Base-by-base conservation (phyloP, 192 early-diverging fungal species). In the Gaertneriomyces sp. region DNA sequence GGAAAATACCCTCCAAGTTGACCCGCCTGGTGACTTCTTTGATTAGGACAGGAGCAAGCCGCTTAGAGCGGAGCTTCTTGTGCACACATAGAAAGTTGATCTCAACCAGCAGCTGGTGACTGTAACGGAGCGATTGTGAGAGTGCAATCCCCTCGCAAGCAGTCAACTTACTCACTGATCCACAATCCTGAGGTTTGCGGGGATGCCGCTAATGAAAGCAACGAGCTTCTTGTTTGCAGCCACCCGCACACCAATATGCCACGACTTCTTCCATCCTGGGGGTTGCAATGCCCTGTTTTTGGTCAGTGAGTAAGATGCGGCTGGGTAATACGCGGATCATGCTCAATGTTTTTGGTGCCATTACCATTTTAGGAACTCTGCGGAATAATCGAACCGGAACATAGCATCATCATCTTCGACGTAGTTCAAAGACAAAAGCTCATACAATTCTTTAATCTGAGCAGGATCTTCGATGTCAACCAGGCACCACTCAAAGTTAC, bases 51-150 rank as follows among this genome's bases (percentile, higher is more conserved):
- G 97, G 97, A 25, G 97, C 88, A 60, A 99, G 80, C 60, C 97
- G 88, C 77, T 98, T 96, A 58, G 85, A 83, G 44, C 97, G 88
- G 58, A 99, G 89, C 69, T 88, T 89, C 81, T 99, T 99, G 76
- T 96, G 94, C 19, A 98, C 79, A 72, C 95, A 97, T 63, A 99
- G 75, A 67, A 96, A 98, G 82, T 99, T 99, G 84, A 99, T 98
- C 71, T 98, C 97, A 3, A 92, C 92, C 78, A 98, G 83, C 40
- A 45, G 50, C 40, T 68, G 68, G n/a, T 58, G 11, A 57, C 71
- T 73, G 41, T 17, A 41, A 60, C 8, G 52, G 40, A 0, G 19
- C 19, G 25, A 53, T 33, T 33, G 25, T 33, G 40, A 10, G 7
- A 14, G n/a, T 44, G 42, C 9, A 5, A 17, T 10, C 51, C 19